These are phyloP conservation scores for Rhodamnia argentea DNA, from an alignment of 345 rosid species.

Conservation along the genomic window DNA sequence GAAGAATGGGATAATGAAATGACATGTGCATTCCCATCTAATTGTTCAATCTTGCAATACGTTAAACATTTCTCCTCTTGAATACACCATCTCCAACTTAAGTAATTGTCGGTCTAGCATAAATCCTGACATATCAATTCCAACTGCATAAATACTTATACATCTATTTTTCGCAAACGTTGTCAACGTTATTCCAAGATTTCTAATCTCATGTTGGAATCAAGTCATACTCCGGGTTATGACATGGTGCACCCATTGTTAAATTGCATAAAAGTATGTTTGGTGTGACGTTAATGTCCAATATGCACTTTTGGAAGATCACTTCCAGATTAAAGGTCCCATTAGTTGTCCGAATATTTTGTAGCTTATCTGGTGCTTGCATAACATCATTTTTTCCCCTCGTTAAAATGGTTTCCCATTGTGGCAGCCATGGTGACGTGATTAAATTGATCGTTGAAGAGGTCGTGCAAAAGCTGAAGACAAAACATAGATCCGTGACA, in stretches of 20 bases:
- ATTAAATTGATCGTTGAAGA: too few species aligned
- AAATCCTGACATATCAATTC: neutral
- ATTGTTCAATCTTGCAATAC: neutral
- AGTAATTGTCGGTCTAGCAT: neutral
- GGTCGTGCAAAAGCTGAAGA: too few species aligned
- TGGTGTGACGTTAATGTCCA: too few species aligned
- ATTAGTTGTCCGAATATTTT: neutral
- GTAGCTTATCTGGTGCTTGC: neutral
- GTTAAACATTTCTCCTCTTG: neutral
- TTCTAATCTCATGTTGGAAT: neutral
- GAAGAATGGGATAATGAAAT: neutral
- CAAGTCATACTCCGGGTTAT: neutral
- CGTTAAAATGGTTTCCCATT: neutral
- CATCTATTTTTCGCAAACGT: fast-evolving
- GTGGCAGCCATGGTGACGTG: too few species aligned
- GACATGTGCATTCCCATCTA: neutral
- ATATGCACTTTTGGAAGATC: neutral
- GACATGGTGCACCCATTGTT: neutral
- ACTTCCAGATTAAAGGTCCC: neutral
- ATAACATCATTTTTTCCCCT: neutral
- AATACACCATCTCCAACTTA: neutral
- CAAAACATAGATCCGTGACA: too few species aligned
- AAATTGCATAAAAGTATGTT: too few species aligned
- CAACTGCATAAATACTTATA: neutral
- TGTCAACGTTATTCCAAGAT: fast-evolving